Conservation (phyloP, 2,329 filamentous ascomycete genomes). For the Ophiocordyceps sinensis region DNA sequence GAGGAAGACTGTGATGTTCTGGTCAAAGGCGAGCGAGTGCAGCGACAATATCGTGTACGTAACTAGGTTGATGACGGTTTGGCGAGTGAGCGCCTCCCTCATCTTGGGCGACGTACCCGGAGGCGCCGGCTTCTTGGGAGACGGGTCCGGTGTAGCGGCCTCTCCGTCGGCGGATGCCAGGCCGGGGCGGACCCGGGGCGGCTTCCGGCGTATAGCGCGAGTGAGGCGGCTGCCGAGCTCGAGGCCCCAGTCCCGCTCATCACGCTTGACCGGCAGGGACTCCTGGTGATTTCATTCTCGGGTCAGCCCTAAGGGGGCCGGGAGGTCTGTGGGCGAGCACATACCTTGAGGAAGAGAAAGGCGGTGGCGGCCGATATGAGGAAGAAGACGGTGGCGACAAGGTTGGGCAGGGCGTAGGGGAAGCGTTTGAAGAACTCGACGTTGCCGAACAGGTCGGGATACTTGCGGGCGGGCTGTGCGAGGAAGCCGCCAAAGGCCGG, state of each 20-base stretch:
- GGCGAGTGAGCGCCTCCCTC: constrained; percentile 54
- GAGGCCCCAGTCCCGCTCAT: constrained; percentile 61
- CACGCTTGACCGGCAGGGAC: constrained; percentile 59
- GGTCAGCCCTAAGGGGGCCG: not conserved
- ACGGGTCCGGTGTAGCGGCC: constrained; percentile 31
- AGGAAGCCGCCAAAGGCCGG: constrained; percentile 79
- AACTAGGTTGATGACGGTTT: constrained; percentile 61
- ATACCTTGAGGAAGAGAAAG: constrained; percentile 59
- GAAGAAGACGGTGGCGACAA: constrained; percentile 66
- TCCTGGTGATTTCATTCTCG: constrained; percentile 33
- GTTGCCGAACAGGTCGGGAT: constrained; percentile 54
- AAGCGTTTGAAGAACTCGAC: constrained; percentile 56
- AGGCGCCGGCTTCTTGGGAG: constrained; percentile 11
- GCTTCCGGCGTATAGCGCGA: constrained; percentile 17
- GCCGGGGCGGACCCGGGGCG: constrained; percentile 10
- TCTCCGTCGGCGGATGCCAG: constrained; percentile 39
- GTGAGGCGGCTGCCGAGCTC: constrained; percentile 54
- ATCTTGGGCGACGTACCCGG: constrained; percentile 22
- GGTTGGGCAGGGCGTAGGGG: constrained; percentile 74
- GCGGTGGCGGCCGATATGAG: constrained; percentile 61
- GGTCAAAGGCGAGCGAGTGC: constrained; percentile 74
- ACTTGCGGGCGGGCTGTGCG: constrained; percentile 63
- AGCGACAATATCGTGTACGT: constrained; percentile 71
- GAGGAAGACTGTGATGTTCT: constrained; percentile 77
- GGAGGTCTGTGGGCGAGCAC: not conserved